Conservation (phyloP, 164 flowering plant species). For the Nelumbo lutea region DNA sequence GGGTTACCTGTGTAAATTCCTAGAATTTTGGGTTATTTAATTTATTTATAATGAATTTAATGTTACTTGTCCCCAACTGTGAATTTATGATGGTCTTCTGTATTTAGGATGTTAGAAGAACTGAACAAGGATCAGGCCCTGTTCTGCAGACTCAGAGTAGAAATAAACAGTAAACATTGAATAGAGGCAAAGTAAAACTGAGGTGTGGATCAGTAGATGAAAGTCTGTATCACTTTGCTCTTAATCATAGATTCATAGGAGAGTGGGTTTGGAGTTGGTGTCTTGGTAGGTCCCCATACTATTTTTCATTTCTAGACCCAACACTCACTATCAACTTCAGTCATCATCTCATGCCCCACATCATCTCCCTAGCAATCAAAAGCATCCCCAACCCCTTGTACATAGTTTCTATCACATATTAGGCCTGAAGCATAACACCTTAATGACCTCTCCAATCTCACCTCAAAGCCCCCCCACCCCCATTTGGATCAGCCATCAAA, state of each 20-base stretch:
- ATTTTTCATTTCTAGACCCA: conserved; percentile 19
- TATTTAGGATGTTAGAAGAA: conserved; percentile 4
- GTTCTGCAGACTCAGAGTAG: not conserved
- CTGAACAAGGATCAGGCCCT: not conserved
- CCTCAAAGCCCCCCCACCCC: too few species aligned
- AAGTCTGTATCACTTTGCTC: conserved; percentile 19
- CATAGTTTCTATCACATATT: too few species aligned
- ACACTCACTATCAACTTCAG: conserved; percentile 12
- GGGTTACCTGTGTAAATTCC: not conserved
- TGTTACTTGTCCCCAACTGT: conserved; percentile 21
- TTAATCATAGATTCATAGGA: conserved; percentile 18
- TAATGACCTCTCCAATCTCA: too few species aligned
- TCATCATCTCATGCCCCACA: not conserved
- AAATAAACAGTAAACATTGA: not conserved
- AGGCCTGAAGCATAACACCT: too few species aligned
- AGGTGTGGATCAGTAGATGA: not conserved
- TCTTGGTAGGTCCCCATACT: not conserved
- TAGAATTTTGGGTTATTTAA: not conserved
- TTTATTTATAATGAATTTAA: conserved; percentile 2
- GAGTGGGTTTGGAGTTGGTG: conserved; percentile 26
- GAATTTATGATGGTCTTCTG: conserved; percentile 15
- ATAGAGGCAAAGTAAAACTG: not conserved
- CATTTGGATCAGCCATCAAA: too few species aligned
- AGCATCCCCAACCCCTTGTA: not conserved
- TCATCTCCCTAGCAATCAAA: not conserved